Base-by-base conservation (phyloP, 1,139 yeast genomes). In the Suhomyces anneliseae region DNA sequence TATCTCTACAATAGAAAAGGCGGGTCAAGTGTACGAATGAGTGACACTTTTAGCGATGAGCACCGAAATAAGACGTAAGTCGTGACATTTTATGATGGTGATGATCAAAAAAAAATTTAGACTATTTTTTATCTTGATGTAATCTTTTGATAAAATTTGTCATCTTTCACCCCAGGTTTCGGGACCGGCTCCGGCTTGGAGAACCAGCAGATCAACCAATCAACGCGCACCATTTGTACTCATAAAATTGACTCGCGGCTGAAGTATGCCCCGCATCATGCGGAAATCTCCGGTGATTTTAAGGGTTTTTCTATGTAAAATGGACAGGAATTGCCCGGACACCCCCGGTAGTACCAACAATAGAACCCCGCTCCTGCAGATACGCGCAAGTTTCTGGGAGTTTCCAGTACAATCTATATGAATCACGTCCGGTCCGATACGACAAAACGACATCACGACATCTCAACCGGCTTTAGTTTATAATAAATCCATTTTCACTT, bases 361-460 rank as follows among this genome's bases (percentile, higher is more conserved):
- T 2, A 29, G 3, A 8, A 29, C 32, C 37, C 37, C 37, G 37
- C 37, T 9, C 14, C 19, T 35, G 26, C 26, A 12, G 27, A 19
- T 14, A 8, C n/a, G 34, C 4, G 34, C 34, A 31, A 10, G 7
- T 4, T n/a, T 15, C 36, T 12, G 36, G 36, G 9, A 8, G n/a
- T 9, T 34, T 9, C 14, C 14, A 34, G n/a, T n/a, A 4, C 36
- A 34, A 15, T 8, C 9, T n/a, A 34, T 14, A 14, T 14, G 15
- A 14, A 14, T 14, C 15, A 14, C 15, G 15, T 14, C 14, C 36
- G 6, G 5, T 8, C 4, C 26, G 19, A 9, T 19, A 19, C 37
- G 37, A 35, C 37, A 35, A 14, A 24, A 35, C 37, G 37, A 35
- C 37, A 40, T 40, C 34, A 40, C 39, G 43, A 40, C 43, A 40